Percentiles rank a stretch among this genome's conserved stretches.
These are phyloP conservation scores for Chenopodium berlandieri DNA, from an alignment of 148 eudicot genomes.

Conservation along the genomic window DNA sequence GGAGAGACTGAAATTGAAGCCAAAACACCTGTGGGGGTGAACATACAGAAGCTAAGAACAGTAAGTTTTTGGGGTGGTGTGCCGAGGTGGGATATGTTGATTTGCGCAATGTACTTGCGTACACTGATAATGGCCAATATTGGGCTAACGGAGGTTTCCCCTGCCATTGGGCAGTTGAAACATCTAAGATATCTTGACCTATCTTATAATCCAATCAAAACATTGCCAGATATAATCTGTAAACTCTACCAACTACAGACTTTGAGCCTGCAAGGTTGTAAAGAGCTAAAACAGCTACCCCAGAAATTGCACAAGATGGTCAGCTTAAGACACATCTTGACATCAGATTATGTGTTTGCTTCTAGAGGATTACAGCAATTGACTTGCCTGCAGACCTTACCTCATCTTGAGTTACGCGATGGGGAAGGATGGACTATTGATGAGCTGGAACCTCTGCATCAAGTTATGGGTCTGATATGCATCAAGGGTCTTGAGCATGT, in stretches of 20 bases:
- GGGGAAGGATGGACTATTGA: conserved; percentile 18
- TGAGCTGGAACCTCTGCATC: conserved; percentile 15
- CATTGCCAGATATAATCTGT: conserved; percentile 16
- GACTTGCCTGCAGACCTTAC: conserved; percentile 21
- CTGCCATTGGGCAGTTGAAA: conserved; percentile 8
- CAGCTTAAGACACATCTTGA: conserved; percentile 14
- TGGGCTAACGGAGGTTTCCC: conserved; percentile 10
- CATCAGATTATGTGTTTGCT: not conserved
- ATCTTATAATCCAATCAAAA: conserved; percentile 8
- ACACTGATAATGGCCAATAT: not conserved
- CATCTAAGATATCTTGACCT: conserved; percentile 23
- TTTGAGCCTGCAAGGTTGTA: not conserved
- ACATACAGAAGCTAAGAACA: conserved; percentile 1
- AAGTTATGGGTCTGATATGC: conserved; percentile 3
- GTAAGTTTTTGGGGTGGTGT: not conserved
- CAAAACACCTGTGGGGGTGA: not conserved
- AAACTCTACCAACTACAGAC: conserved; percentile 25
- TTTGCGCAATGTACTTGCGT: conserved; percentile 13
- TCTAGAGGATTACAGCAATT: conserved; percentile 16
- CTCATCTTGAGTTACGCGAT: conserved; percentile 5
- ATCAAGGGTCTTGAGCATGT: conserved; percentile 21
- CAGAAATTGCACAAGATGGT: not conserved
- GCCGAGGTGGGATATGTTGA: not conserved
- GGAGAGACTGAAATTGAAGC: not conserved
- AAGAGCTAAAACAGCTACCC: conserved; percentile 4